Percentiles rank a stretch among this genome's conserved stretches.
Evolutionary conservation across 768 basidiomycete genomes (phyloP).

Genomic region (Nidularia sp.): DNA sequence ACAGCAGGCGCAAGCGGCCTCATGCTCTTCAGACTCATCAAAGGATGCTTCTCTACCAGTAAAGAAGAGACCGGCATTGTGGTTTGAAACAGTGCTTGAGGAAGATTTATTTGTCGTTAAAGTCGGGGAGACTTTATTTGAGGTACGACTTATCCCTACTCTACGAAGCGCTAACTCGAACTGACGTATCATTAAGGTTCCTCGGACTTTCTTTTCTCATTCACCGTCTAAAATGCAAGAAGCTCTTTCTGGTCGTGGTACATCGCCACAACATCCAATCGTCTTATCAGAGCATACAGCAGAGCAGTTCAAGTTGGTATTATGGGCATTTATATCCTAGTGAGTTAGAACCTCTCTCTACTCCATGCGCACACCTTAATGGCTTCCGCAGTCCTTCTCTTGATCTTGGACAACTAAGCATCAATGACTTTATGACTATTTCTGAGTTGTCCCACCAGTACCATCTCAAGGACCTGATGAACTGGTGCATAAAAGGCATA

Average conservation of each 20-base stretch:
- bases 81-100: too few relatives aligned
- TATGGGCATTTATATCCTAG: constrained; percentile 35
- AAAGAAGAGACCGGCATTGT: too few relatives aligned
- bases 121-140: too few relatives aligned
- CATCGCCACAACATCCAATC: constrained; percentile 25
- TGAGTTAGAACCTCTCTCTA: constrained; percentile 14
- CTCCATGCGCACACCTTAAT: constrained; percentile 5
- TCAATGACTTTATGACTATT: constrained; percentile 32
- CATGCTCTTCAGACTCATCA: too few relatives aligned
- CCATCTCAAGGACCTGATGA: constrained; percentile 24
- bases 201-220: constrained; percentile 10
- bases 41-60: too few relatives aligned
- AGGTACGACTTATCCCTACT: too few relatives aligned
- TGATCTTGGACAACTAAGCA: constrained; percentile 15
- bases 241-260: constrained; percentile 7
- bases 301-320: constrained; percentile 31
- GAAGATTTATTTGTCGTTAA: too few relatives aligned
- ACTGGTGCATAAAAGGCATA: constrained; percentile 32
- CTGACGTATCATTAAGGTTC: too few relatives aligned
- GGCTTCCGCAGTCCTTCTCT: constrained; percentile 18
- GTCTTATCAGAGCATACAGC: constrained; percentile 30
- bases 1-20: too few relatives aligned
- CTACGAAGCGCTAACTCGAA: too few relatives aligned
- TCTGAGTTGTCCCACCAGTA: constrained; percentile 36
- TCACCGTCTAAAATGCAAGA: constrained; percentile 12